These are phyloP conservation scores for Vitis rotundifolia DNA, from an alignment of 164 flowering plant species.

Conservation along the genomic window DNA sequence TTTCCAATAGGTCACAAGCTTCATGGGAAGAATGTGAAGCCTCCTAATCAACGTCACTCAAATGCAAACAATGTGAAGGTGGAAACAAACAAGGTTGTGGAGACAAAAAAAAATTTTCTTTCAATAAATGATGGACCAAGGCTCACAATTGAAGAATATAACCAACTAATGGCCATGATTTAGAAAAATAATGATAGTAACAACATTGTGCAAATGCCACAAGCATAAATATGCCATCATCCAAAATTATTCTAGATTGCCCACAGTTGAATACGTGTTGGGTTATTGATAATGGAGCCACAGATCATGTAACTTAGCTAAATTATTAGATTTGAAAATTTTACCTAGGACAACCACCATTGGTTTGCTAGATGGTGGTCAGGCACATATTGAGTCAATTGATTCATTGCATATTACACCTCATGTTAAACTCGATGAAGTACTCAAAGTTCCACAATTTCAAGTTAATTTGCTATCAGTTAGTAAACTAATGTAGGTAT, in stretches of 20 bases:
- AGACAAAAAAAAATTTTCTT: too few relatives aligned
- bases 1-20: neutral
- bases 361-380: neutral
- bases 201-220: neutral
- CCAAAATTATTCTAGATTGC: too few relatives aligned
- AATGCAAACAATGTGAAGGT: too few relatives aligned
- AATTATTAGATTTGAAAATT: neutral
- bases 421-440: neutral
- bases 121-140: neutral
- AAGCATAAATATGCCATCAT: too few relatives aligned
- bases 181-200: neutral
- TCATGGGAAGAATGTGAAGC: slow-evolving; percentile 1
- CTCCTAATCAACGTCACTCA: neutral
- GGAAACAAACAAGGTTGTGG: too few relatives aligned
- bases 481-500: neutral
- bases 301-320: neutral
- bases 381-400: neutral
- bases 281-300: too few relatives aligned
- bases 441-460: neutral
- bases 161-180: slow-evolving; percentile 1
- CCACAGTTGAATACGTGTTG: too few relatives aligned
- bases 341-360: neutral
- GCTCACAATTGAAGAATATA: neutral
- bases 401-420: neutral
- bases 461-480: slow-evolving; percentile 1